phyloP scores from a whole-genome alignment of 1,139 yeast species.

The Candida tetrigidarum region DNA sequence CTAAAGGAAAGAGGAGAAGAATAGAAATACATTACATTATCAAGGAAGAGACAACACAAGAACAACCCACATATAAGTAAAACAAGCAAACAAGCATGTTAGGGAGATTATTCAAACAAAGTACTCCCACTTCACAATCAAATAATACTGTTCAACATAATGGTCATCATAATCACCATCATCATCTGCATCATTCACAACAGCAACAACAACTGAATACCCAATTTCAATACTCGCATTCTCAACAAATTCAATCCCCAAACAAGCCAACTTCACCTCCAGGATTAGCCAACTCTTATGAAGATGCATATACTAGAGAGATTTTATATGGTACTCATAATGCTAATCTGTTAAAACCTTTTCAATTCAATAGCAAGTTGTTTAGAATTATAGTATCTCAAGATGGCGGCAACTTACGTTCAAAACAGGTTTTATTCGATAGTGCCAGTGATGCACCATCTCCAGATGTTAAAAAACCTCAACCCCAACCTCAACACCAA shows the following conservation, averaged over 20 bases:
- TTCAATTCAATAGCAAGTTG: slow-evolving; percentile 34
- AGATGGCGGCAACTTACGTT: slow-evolving; percentile 54
- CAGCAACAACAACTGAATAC: slow-evolving; percentile 13
- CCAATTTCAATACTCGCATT: slow-evolving; percentile 17
- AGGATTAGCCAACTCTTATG: slow-evolving; percentile 29
- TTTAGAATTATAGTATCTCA: slow-evolving; percentile 54
- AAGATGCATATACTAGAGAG: slow-evolving; percentile 48
- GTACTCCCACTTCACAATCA: slow-evolving; percentile 16
- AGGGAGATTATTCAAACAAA: slow-evolving; percentile 34
- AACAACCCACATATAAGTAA: not conserved
- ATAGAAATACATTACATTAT: too few species aligned
- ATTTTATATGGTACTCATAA: slow-evolving; percentile 47
- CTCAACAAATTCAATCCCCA: slow-evolving; percentile 17
- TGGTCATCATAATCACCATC: slow-evolving; percentile 12
- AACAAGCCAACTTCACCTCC: slow-evolving; percentile 13
- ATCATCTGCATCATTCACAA: too few species aligned
- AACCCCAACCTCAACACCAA: slow-evolving; percentile 9
- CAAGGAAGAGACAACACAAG: not conserved
- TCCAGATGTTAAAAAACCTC: not conserved
- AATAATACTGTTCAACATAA: slow-evolving; percentile 12
- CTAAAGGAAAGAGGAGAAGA: not conserved
- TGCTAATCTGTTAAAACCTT: slow-evolving; percentile 31
- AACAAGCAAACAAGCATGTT: slow-evolving; percentile 22
- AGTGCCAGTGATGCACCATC: slow-evolving; percentile 30
- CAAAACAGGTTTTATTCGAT: slow-evolving; percentile 54